Conservation (phyloP, 345 rosid genomes). For the Ailanthus altissimus region DNA sequence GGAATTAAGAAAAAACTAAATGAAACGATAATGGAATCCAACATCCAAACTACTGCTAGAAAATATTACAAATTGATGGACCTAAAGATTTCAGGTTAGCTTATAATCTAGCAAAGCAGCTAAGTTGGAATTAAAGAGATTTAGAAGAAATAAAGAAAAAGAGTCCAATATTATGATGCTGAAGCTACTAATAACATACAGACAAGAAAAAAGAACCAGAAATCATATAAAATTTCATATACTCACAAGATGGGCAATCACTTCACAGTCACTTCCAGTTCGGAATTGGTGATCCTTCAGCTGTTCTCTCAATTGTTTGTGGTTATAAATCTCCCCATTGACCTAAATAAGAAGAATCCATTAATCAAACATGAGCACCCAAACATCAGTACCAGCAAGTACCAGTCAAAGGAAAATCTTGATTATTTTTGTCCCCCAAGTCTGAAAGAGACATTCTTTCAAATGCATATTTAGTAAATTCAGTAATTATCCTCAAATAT, state of each 20-base stretch:
- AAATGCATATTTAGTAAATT: neutral
- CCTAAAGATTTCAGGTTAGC: neutral
- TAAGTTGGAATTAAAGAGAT: neutral
- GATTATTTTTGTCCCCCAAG: neutral
- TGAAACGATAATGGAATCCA: neutral
- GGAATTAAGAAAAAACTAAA: neutral
- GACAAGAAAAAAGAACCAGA: neutral
- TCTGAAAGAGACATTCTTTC: neutral
- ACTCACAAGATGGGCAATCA: slow-evolving; percentile 87
- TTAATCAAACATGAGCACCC: slow-evolving; percentile 13
- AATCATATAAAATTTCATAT: neutral
- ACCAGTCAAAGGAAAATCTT: neutral
- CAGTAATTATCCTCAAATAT: slow-evolving; percentile 1
- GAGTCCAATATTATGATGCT: neutral
- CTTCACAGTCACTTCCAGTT: slow-evolving; percentile 92
- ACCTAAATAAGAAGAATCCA: slow-evolving; percentile 42
- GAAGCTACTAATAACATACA: neutral
- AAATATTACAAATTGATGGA: neutral
- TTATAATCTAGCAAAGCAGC: neutral
- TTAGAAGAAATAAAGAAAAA: neutral
- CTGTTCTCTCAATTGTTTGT: slow-evolving; percentile 56
- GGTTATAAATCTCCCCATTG: slow-evolving; percentile 91
- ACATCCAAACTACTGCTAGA: neutral
- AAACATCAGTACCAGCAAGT: neutral
- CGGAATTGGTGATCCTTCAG: slow-evolving; percentile 63